These are phyloP conservation scores for Sugiyamaella sp. DNA, from an alignment of 1,139 yeast genomes.

Conservation along the genomic window DNA sequence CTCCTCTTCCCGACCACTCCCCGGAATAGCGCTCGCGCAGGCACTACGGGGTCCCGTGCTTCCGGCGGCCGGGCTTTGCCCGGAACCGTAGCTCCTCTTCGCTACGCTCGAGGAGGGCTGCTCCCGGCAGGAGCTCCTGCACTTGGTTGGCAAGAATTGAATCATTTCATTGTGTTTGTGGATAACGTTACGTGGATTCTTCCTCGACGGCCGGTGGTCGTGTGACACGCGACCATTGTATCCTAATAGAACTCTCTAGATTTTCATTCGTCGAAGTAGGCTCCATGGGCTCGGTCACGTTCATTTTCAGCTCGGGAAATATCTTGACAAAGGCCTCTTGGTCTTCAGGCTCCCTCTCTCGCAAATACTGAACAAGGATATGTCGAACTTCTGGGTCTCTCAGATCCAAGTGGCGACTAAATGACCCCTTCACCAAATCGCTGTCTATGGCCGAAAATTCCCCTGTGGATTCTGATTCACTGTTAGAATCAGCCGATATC, in stretches of 20 bases:
- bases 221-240: constrained; percentile 16
- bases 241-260: background rate
- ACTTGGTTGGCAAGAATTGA: no score
- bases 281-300: background rate
- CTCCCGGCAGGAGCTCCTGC: no score
- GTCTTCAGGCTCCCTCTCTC: constrained; percentile 7
- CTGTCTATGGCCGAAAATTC: background rate
- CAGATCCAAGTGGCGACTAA: constrained; percentile 8
- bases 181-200: background rate
- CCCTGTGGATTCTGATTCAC: background rate
- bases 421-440: background rate
- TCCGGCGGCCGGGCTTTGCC: no score
- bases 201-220: constrained; percentile 6
- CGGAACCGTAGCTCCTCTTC: no score
- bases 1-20: no score
- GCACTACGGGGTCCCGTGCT: no score
- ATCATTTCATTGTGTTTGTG: no score
- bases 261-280: constrained; percentile 5
- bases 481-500: constrained; percentile 3
- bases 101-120: no score
- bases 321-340: constrained; percentile 1
- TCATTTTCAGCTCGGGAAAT: constrained; percentile 13
- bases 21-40: no score
- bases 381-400: constrained; percentile 5
- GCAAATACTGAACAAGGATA: constrained; percentile 6